Evolutionary conservation across 2,329 filamentous ascomycete species (phyloP), one percentile per base, ranked within the genome.

Genomic region (Ramularia collo-cygni): DNA sequence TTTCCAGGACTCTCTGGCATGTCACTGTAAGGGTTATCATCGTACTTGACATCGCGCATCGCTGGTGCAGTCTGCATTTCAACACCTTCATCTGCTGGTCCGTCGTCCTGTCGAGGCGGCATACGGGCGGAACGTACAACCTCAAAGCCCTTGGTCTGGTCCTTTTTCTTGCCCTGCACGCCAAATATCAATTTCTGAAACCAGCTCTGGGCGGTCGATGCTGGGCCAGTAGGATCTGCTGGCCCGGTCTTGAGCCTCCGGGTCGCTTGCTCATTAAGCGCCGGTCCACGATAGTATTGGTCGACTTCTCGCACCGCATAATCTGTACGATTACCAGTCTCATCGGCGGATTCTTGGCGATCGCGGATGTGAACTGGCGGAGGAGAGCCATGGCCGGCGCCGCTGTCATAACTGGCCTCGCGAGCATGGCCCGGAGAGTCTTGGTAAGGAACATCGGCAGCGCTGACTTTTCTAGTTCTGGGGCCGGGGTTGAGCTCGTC

Each of bases 251-350:
- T 90, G 36, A 95, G 71, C 59, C 85, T 90, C 35, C 92, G 76
- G 14, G 85, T 87, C 0, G 84, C 83, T 3, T 79, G 79, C 44
- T 87, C 85, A 1, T 87, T 84, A 9, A 96, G 68, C 1, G 90
- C 87, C 14, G 88, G 86, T 0, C 92, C 92, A 24, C 92, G 79
- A 56, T 98, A 96, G 64, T 96, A 96, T 56, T 95, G 95, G 61
- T 98, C 92, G 0, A 93, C 87, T 63, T 98, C 92, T 40, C 92
- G 82, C 1, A 90, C 92, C 2, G 89, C 83, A 58, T 96, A 96
- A 58, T 98, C 90, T 1, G 84, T 81, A 42, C 65, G 68, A 35
- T 40, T 38, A n/a, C 30, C 43, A 26, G 35, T 28, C 15, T 71
- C 67, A 6, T 72, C 63, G 31, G 74, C 71, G n/a, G 73, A 67